Base-by-base conservation (phyloP, 495 filamentous ascomycete species). In the Wilcoxina mikolae region DNA sequence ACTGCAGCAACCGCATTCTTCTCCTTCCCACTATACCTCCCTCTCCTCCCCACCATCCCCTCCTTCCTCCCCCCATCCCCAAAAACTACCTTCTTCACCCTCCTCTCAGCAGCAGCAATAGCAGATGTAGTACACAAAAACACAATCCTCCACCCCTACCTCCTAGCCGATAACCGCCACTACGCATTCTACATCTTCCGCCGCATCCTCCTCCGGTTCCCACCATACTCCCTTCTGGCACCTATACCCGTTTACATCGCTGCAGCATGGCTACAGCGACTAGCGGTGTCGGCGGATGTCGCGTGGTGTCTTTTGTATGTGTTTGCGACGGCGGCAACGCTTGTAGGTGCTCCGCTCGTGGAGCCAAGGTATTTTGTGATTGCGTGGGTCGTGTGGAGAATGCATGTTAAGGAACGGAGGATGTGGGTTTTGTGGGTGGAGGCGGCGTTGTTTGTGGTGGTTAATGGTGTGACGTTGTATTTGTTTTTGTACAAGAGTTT, bases 131-230 rank as follows among this genome's bases (percentile, higher is more conserved):
- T 93, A 23, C 75, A 80, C 57, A 82, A 73, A 74, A 96, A 95
- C 73, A 96, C 91, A 35, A 80, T 93, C 55, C 78, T 98, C 51
- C 91, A 98, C 66, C 91, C 91, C 0, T 98, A 95, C 61, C 94
- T 90, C 0, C 76, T 96, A 2, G 91, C 91, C 26, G 91, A 98
- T 66, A 98, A 98, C 69, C 74, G 91, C 2, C 93, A 96, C 66
- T 98, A 94, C 71, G 78, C 91, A 53, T 98, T 98, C 70, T 98
- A 98, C 68, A 73, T 91, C 54, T 96, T 98, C 71, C 83, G 87
- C 0, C 77, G 93, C 57, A 81, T 87, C 10, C 79, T 93, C 51
- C 73, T 77, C 2, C 71, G 71, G 22, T 78, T 86, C 53, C 71
- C 75, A 0, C 67, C 69, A 17, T 64, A 84, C 12, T 80, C 82